phyloP scores from a whole-genome alignment of 495 filamentous ascomycete genomes.

The Xylaria nigripes region DNA sequence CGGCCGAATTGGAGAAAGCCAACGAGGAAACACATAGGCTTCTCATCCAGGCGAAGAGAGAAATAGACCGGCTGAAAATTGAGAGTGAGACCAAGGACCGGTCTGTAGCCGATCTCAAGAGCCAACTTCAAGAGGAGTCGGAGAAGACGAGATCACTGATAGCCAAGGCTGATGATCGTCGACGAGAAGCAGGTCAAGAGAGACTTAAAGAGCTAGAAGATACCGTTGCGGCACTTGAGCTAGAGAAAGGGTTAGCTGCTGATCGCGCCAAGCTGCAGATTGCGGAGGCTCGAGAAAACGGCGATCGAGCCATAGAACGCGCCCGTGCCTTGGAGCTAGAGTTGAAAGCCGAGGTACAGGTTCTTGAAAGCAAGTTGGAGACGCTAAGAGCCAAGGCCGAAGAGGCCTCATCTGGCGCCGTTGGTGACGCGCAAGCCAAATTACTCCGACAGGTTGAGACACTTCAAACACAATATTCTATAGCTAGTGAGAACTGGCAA shows the following conservation, averaged over 20 bases:
- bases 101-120: constrained; percentile 60
- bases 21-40: constrained; percentile 55
- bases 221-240: constrained; percentile 58
- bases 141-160: constrained; percentile 59
- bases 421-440: constrained; percentile 81
- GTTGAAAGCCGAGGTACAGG: constrained; percentile 71
- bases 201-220: constrained; percentile 62
- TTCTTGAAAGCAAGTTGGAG: constrained; percentile 85
- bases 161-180: constrained; percentile 55
- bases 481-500: constrained; percentile 96
- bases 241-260: constrained; percentile 67
- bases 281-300: constrained; percentile 57
- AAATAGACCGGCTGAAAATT: constrained; percentile 55
- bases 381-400: constrained; percentile 76
- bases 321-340: constrained; percentile 65
- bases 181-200: constrained; percentile 59
- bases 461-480: constrained; percentile 87
- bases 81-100: constrained; percentile 60
- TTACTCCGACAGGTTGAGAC: constrained; percentile 91
- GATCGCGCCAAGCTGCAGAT: constrained; percentile 65
- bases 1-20: constrained; percentile 58
- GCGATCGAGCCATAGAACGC: constrained; percentile 67
- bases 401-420: constrained; percentile 75
- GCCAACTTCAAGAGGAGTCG: constrained; percentile 59
- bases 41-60: constrained; percentile 59